A percentile compares a stretch with the other conserved stretches of the same genome.
Conservation (phyloP, 352 stramenopile species). For the Globisporangium emineosum region DNA sequence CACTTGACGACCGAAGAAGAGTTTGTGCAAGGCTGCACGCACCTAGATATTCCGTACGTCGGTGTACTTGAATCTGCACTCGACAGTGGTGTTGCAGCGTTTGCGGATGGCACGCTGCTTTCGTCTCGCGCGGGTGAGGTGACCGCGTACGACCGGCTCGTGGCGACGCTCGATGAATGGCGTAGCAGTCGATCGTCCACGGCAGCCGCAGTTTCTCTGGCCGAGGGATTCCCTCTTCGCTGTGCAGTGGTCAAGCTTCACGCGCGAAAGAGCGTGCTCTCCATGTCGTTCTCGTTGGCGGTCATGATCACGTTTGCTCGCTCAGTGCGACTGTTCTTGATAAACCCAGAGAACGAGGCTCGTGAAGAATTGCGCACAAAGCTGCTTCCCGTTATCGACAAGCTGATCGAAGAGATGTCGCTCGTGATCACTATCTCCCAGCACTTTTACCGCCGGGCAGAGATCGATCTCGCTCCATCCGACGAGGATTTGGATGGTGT, state of each 20-base stretch:
- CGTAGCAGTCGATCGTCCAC: slow-evolving; percentile 22
- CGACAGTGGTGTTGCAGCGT: slow-evolving; percentile 52
- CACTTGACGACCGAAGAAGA: slow-evolving; percentile 69
- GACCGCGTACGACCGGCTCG: slow-evolving; percentile 55
- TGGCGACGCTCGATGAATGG: slow-evolving; percentile 60
- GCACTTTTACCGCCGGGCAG: slow-evolving; percentile 56
- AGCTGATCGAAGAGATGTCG: slow-evolving; percentile 40
- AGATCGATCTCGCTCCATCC: slow-evolving; percentile 64
- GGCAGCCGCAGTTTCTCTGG: slow-evolving; percentile 12
- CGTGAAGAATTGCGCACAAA: slow-evolving; percentile 27
- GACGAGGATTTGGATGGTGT: slow-evolving; percentile 69
- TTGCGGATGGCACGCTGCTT: slow-evolving; percentile 57
- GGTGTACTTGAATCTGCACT: slow-evolving; percentile 47
- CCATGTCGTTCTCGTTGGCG: slow-evolving; percentile 52
- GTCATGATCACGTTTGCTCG: slow-evolving; percentile 52
- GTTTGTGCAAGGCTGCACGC: slow-evolving; percentile 36
- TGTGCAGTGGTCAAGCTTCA: slow-evolving; percentile 68
- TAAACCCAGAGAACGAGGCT: slow-evolving; percentile 23
- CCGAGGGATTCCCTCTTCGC: slow-evolving; percentile 53
- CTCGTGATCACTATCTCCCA: slow-evolving; percentile 48
- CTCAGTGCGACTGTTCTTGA: slow-evolving; percentile 27
- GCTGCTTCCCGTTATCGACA: slow-evolving; percentile 36
- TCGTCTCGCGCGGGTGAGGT: slow-evolving; percentile 33
- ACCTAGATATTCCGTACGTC: slow-evolving; percentile 43
- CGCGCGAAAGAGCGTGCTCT: slow-evolving; percentile 42